Base-by-base conservation (phyloP, 169 alveolate species). In the Blepharisma undulans region DNA sequence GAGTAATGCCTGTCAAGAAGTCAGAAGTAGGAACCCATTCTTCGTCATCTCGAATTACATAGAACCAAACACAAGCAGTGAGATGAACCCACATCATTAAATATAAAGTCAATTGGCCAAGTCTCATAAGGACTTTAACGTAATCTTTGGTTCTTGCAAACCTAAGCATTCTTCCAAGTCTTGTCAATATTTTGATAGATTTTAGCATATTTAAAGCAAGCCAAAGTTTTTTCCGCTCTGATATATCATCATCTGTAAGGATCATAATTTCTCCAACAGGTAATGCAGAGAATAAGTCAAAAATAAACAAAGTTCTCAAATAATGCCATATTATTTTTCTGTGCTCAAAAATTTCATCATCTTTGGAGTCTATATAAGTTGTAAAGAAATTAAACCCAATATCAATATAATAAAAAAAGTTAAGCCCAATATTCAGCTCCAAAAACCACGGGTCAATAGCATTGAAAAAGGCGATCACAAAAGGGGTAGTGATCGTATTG, bases 31-130 rank as follows among this genome's bases (percentile, higher is more conserved):
- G 92, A 7, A 77, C 82, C 95, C 95, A 89, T 29, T 33, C 33
- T 48, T 87, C 90, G 27, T 78, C 92, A 8, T 30, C 16, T 16
- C 78, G 88, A 1, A 93, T 94, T 34, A 92, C 79, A 33, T 76
- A 76, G 80, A 87, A 94, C 95, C 97, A 94, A 3, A 93, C 33
- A 72, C 96, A 94, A 19, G 94, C 96, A 48, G 76, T 33, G 60
- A 89, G 48, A 48, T 94, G 96, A 18, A 94, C 91, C 82, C 92
- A 94, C 18, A 94, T 32, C 81, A 87, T 59, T 30, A 94, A n/a
- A 81, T 86, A 94, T n/a, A 92, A 88, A 29, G 89, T n/a, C 25
- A 94, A 60, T 25, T 92, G 79, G 10, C 61, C 29, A 4, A 94
- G 76, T 30, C 84, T 94, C 12, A 92, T 30, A 0, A 77, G 1